Percentiles rank a stretch among this genome's conserved stretches.
Evolutionary conservation across 2,329 filamentous ascomycete species (phyloP).

Genomic region (Dissoconium aciculare): DNA sequence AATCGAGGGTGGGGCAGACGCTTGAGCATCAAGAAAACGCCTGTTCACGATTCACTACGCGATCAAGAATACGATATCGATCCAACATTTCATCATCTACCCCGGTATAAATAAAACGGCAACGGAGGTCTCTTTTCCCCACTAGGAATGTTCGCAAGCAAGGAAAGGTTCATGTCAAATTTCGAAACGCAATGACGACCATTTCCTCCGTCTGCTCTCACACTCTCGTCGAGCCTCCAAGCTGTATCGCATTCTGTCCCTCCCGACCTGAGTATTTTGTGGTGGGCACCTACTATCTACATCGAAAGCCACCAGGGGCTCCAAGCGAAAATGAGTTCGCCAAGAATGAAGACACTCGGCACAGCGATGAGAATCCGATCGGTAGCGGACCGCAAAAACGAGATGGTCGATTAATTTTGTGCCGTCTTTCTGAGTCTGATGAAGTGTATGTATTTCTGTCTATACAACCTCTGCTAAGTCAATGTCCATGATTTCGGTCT

Average conservation of each 20-base stretch:
- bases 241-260: conserved; percentile 63
- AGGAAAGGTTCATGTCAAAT: no score
- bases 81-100: no score
- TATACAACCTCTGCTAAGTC: neutral
- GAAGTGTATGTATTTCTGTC: conserved; percentile 38
- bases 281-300: conserved; percentile 71
- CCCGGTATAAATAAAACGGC: no score
- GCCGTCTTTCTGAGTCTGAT: conserved; percentile 35
- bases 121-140: no score
- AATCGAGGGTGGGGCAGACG: no score
- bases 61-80: no score
- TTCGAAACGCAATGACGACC: conserved; percentile 10
- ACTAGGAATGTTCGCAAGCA: no score
- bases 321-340: conserved; percentile 8
- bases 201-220: conserved; percentile 35
- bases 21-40: no score
- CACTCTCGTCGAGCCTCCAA: conserved; percentile 53
- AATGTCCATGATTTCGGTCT: conserved; percentile 1
- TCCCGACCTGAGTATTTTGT: conserved; percentile 50
- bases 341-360: neutral
- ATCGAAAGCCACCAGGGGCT: conserved; percentile 28
- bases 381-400: conserved; percentile 30
- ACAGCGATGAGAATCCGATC: conserved; percentile 1
- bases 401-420: conserved; percentile 59
- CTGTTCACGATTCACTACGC: no score